These are phyloP conservation scores for Pyronema omphalodes DNA, from an alignment of 495 filamentous ascomycete species.

Conservation along the genomic window DNA sequence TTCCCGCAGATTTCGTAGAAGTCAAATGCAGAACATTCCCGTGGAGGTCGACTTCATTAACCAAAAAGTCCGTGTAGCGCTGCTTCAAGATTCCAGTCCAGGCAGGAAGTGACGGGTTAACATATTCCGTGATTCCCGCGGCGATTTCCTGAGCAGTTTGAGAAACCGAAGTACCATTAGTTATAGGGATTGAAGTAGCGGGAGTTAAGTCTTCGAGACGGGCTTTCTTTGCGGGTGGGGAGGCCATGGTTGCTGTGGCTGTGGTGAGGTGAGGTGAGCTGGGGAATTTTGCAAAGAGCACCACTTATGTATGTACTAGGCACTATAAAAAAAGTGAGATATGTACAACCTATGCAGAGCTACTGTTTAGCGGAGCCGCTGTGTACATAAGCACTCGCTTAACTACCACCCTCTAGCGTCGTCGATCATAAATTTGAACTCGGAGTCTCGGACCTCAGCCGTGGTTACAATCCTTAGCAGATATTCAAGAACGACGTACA, in stretches of 20 bases:
- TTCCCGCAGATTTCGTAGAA: background rate
- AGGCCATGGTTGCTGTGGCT: background rate
- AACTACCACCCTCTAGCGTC: too few species aligned
- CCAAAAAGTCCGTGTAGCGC: slow-evolving; percentile 77
- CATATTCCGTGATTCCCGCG: slow-evolving; percentile 42
- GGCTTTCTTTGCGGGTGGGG: background rate
- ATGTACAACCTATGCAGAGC: too few species aligned
- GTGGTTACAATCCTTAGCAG: too few species aligned
- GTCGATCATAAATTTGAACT: too few species aligned
- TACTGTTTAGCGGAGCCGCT: too few species aligned
- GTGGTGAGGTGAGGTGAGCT: too few species aligned
- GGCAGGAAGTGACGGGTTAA: slow-evolving; percentile 31
- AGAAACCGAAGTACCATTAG: background rate
- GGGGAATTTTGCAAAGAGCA: too few species aligned
- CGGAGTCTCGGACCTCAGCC: too few species aligned
- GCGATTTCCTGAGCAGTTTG: slow-evolving; percentile 27
- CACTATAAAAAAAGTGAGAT: too few species aligned
- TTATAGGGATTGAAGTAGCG: background rate
- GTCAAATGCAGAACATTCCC: slow-evolving; percentile 61
- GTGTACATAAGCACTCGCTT: too few species aligned
- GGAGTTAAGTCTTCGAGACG: background rate
- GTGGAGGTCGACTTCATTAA: slow-evolving; percentile 71
- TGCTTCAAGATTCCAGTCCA: slow-evolving; percentile 43
- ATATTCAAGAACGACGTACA: too few species aligned
- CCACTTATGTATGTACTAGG: too few species aligned